Conservation (phyloP, 495 filamentous ascomycete species). For the Talaromyces borbonicus region DNA sequence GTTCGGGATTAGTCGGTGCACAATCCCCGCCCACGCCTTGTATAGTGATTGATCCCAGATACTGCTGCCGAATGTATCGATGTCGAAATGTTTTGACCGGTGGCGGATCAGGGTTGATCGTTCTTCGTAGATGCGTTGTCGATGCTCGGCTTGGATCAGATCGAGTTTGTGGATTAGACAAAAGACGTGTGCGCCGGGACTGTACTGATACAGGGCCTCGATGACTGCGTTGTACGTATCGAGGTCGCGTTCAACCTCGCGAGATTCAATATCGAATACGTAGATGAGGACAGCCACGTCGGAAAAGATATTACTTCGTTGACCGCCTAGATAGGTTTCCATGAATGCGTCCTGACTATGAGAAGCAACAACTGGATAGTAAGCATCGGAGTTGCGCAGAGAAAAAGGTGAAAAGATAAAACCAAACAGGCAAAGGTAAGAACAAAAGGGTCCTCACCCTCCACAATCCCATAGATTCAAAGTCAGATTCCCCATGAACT, state of each 20-base stretch:
- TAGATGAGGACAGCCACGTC: conserved; percentile 97
- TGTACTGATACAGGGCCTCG: conserved; percentile 73
- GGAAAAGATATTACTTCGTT: conserved; percentile 91
- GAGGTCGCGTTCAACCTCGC: conserved; percentile 84
- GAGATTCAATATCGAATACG: conserved; percentile 96
- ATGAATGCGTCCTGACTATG: conserved; percentile 92
- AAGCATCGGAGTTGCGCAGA: too few relatives aligned
- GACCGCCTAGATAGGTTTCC: conserved; percentile 90
- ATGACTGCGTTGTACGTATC: conserved; percentile 83
- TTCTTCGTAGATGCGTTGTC: conserved; percentile 73
- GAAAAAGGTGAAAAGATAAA: too few relatives aligned
- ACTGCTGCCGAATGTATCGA: conserved; percentile 77
- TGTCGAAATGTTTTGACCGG: conserved; percentile 60
- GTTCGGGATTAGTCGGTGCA: conserved; percentile 92
- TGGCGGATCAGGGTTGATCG: conserved; percentile 61
- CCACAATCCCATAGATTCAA: conserved; percentile 98
- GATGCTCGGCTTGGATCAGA: conserved; percentile 70
- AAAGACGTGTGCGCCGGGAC: conserved; percentile 75
- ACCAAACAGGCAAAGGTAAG: neutral
- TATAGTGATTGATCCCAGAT: conserved; percentile 99
- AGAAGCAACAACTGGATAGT: neutral
- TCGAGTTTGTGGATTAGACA: conserved; percentile 98
- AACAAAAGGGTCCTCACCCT: conserved; percentile 47
- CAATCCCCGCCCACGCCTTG: conserved; percentile 94
- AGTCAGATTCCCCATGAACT: conserved; percentile 94